Conservation (phyloP, 73 alveolate genomes). For the Tetrahymena thermophila region DNA sequence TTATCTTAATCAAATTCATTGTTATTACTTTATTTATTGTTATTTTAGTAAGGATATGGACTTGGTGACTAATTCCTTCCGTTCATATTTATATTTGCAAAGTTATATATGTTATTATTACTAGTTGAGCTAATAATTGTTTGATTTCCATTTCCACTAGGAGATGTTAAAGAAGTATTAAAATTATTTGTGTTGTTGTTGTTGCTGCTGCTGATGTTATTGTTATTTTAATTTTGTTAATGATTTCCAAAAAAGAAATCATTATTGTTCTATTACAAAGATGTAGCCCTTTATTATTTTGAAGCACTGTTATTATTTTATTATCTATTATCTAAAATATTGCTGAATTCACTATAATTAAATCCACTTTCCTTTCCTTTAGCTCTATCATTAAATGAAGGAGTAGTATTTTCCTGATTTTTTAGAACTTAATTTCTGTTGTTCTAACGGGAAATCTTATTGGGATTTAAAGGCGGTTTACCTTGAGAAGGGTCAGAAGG, state of each 20-base stretch:
- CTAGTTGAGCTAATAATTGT: not conserved
- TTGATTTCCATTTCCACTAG: not conserved
- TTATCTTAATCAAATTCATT: not conserved
- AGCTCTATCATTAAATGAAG: not conserved
- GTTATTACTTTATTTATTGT: not conserved
- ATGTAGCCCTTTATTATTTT: not conserved
- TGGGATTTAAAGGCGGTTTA: not conserved
- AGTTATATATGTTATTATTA: not conserved
- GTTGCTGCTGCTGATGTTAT: too few relatives aligned
- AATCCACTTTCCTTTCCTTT: not conserved
- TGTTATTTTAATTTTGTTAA: not conserved
- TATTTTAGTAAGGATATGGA: not conserved
- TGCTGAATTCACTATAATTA: not conserved
- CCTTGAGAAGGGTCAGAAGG: not conserved
- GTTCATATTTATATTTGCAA: not conserved
- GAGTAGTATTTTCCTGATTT: not conserved
- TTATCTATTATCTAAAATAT: not conserved
- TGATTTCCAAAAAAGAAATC: not conserved
- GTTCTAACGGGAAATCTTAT: not conserved
- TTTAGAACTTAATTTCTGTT: not conserved
- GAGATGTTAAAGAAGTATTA: not conserved
- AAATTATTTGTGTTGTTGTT: not conserved
- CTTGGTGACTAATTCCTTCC: not conserved
- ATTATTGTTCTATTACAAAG: not conserved
- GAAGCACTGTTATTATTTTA: not conserved